Evolutionary conservation across 78 protist species (phyloP).

Genomic region (Capsaspora owczarzaki): DNA sequence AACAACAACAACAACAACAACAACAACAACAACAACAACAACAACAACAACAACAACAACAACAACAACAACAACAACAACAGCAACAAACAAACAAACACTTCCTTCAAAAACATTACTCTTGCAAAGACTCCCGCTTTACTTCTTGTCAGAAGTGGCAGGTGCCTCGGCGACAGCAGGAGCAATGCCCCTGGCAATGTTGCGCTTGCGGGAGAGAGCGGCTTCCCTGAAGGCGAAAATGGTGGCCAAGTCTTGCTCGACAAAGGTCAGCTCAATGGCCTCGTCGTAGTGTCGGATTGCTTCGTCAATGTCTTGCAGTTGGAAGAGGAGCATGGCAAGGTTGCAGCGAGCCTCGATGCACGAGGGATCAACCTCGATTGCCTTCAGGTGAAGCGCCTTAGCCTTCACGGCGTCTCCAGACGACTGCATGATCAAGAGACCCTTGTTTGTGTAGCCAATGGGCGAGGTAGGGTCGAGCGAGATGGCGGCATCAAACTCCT

Average conservation of each 20-base stretch:
- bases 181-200: too few species aligned
- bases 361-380: slow-evolving; percentile 6
- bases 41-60: too few species aligned
- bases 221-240: slow-evolving; percentile 16
- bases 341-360: slow-evolving; percentile 22
- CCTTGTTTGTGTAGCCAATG: slow-evolving; percentile 24
- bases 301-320: neutral
- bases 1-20: too few species aligned
- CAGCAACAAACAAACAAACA: too few species aligned
- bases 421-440: slow-evolving; percentile 2
- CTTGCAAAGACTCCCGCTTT: too few species aligned
- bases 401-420: neutral
- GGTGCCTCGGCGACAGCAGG: too few species aligned
- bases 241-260: slow-evolving; percentile 21
- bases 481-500: slow-evolving; percentile 8
- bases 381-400: neutral
- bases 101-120: too few species aligned
- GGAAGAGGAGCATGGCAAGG: slow-evolving; percentile 9
- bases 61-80: too few species aligned
- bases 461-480: slow-evolving; percentile 8
- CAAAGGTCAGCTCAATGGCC: neutral
- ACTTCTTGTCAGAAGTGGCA: too few species aligned
- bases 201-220: neutral
- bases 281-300: neutral
- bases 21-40: too few species aligned